Base-by-base conservation (phyloP, 129 eudicot species). In the Erigeron canadensis region DNA sequence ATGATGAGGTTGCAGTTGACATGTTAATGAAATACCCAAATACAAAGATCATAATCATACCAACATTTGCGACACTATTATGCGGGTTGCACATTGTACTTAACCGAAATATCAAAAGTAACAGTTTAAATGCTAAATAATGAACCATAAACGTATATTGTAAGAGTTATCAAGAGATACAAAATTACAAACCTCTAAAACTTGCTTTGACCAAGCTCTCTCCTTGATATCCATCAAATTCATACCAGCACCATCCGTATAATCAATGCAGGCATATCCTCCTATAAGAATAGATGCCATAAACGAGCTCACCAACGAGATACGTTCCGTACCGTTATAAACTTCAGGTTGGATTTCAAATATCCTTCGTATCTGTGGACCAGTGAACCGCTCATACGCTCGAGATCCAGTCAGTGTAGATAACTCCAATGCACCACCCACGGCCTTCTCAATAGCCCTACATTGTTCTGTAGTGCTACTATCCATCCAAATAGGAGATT, bases 401-500 rank as follows among this genome's bases (percentile, higher is more conserved):
- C 96, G 80, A 58, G 98, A 92, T 15, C 98, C 98, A 11, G 91
- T 92, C 53, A 92, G 79, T 69, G 81, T 84, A 38, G 98, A 89
- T 61, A 92, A 70, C 81, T 87, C 88, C 76, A 92, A 21, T 7
- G 89, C 80, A 70, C 96, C 98, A 15, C 98, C 98, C 12, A 89
- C 80, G 60, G 91, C 98, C 75, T 89, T 78, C 90, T 93, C 96
- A 56, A 93, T 84, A 7, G 80, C 88, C 75, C 56, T 87, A 77
- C 98, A 89, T 63, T 93, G 96, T 63, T 87, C 86, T 1, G 95
- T 89, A 21, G 95, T 89, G 84, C 95, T 81, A 58, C 92, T 78
- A 73, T 93, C 98, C 98, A 93, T 89, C 96, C 98, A 93, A 67
- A 89, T 82, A 4, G 98, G 98, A 2, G 98, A 93, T 70, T 93